phyloP scores from a whole-genome alignment of 345 rosid species.

The Aurinia saxatilis region DNA sequence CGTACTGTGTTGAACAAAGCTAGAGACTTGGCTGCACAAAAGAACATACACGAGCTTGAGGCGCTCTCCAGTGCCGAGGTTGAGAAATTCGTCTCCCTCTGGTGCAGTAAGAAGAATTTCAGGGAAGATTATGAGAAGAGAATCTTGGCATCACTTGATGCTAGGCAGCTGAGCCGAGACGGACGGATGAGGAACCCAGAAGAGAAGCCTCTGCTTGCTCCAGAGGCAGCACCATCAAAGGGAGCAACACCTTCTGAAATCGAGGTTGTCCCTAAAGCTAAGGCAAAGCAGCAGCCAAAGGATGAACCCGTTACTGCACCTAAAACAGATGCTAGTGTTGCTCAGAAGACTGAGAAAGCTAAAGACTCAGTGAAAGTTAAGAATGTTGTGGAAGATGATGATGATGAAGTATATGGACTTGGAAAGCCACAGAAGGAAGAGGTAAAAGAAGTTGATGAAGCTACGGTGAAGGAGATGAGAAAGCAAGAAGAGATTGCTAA shows the following conservation, averaged over 20 bases:
- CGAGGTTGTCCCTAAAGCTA: conserved; percentile 39
- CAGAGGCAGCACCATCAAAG: conserved; percentile 27
- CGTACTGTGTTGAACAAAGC: conserved; percentile 49
- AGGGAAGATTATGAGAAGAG: conserved; percentile 92
- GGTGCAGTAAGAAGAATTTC: conserved; percentile 59
- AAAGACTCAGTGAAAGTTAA: conserved; percentile 35
- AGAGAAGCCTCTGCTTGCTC: conserved; percentile 63
- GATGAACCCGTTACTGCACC: conserved; percentile 51
- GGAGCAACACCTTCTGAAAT: conserved; percentile 34
- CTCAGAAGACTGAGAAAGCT: conserved; percentile 23
- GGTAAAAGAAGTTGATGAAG: conserved; percentile 45
- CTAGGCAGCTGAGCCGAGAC: conserved; percentile 72
- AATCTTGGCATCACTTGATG: conserved; percentile 61
- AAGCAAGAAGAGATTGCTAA: conserved; percentile 84
- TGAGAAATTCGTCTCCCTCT: conserved; percentile 70
- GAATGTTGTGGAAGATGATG: conserved; percentile 25
- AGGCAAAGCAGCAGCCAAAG: conserved; percentile 42
- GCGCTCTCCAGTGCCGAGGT: conserved; percentile 47
- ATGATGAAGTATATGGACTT: conserved; percentile 37
- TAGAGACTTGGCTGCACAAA: conserved; percentile 53
- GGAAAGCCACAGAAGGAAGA: conserved; percentile 37
- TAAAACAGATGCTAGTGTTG: conserved; percentile 33
- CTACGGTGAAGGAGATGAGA: conserved; percentile 74
- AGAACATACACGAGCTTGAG: conserved; percentile 50
- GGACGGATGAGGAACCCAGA: conserved; percentile 75